Evolutionary conservation across 2,329 filamentous ascomycete species (phyloP), one percentile per base, ranked within the genome.

Genomic region (Nemania sp.): DNA sequence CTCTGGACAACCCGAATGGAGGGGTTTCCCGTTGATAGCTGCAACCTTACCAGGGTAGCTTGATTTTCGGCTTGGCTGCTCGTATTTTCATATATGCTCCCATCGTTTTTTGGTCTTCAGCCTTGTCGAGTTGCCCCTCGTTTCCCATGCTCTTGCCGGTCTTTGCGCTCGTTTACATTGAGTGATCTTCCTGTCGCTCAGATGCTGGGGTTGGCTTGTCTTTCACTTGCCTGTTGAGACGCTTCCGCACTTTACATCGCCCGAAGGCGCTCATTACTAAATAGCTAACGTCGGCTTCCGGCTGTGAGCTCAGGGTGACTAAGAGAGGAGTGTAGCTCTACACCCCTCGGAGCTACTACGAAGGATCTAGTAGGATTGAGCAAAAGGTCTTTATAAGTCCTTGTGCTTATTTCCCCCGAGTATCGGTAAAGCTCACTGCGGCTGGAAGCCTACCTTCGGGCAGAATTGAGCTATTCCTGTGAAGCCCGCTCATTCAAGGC

Each of bases 11-110:
- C 58, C 61, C 57, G 50, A 49, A 42, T 57, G 58, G 57, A 52
- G 52, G 59, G 44, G 55, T 60, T 57, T 62, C 40, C 49, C 61
- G 59, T 61, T 47, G 42, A 53, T 42, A 57, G 50, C 46, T 59
- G 37, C 28, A 54, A 43, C 49, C 49, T 44, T 48, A 28, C 24
- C 37, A 42, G 33, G 24, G 45, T 49, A 59, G 42, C 56, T 56
- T 39, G 28, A 46, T n/a, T 41, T 31, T 41, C 43, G 39, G 52
- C 49, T 58, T 45, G 31, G 33, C 40, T 42, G 14, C 37, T 15
- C 44, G 30, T 52, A 48, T 56, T 33, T 41, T 44, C 36, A 42
- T 34, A 20, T 22, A 42, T 49, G 34, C 23, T 53, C 48, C 22
- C 33, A 48, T 47, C 22, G 37, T 37, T 31, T 37, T 41, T 44